A percentile compares a stretch with the other conserved stretches of the same genome.
Conservation (phyloP, 129 eudicot species). For the Centella asiatica region DNA sequence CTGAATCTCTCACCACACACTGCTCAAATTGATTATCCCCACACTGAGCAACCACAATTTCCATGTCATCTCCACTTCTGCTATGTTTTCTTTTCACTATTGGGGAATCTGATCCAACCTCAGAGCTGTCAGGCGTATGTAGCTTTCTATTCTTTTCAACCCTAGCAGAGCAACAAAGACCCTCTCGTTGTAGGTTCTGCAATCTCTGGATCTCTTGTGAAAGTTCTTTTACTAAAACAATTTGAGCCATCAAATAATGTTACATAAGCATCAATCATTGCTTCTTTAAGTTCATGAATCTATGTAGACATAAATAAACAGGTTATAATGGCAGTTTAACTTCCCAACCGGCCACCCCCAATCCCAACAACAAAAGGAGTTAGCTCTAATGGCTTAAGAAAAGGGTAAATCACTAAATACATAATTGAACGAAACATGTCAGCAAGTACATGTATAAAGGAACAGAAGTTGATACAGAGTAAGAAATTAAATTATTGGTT, state of each 20-base stretch:
- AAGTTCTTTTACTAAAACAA: slow-evolving; percentile 54
- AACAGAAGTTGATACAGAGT: not conserved
- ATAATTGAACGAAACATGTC: not conserved
- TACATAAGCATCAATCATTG: not conserved
- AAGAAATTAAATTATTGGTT: no score
- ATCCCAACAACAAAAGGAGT: no score
- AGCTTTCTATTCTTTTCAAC: slow-evolving; percentile 18
- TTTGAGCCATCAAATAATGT: not conserved
- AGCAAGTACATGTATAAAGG: not conserved
- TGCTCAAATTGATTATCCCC: slow-evolving; percentile 17
- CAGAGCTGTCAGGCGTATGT: slow-evolving; percentile 24
- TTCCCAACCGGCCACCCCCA: no score
- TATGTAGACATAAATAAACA: not conserved
- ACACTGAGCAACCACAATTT: slow-evolving; percentile 17
- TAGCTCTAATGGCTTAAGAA: not conserved
- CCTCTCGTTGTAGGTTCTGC: slow-evolving; percentile 27
- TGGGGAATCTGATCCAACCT: slow-evolving; percentile 17
- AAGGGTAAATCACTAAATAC: not conserved
- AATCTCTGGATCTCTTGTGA: slow-evolving; percentile 56
- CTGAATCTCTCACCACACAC: slow-evolving; percentile 6
- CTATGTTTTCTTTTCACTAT: slow-evolving; percentile 36
- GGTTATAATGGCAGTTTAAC: no score
- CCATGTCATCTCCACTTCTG: slow-evolving; percentile 16
- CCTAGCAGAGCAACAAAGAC: slow-evolving; percentile 15
- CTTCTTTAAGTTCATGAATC: not conserved